These are phyloP conservation scores for Colletotrichum musae DNA, from an alignment of 2,329 filamentous ascomycete genomes.

Conservation along the genomic window DNA sequence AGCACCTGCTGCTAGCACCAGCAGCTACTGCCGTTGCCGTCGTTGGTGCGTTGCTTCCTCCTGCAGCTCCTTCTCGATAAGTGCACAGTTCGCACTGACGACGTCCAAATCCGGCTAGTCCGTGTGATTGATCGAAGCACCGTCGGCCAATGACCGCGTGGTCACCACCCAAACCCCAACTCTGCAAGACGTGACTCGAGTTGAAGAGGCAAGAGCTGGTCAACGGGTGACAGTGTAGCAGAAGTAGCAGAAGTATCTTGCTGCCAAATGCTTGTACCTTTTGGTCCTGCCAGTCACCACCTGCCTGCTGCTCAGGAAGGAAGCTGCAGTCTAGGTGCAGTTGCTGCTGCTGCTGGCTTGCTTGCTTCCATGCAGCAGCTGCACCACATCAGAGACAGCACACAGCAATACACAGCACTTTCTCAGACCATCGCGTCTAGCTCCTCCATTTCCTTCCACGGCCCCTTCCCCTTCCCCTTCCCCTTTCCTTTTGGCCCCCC, in stretches of 20 bases:
- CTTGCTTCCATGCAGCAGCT: no score
- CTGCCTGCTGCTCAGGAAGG: no score
- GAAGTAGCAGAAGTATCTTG: no score
- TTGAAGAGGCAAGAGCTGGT: constrained; percentile 1
- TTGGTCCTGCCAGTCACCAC: no score
- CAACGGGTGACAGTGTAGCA: no score
- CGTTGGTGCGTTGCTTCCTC: constrained; percentile 1
- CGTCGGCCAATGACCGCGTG: constrained; percentile 22
- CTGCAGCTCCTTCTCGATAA: not conserved
- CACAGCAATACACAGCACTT: not conserved
- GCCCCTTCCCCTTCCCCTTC: constrained; percentile 14
- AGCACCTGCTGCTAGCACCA: not conserved
- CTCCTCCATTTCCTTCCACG: constrained; percentile 6
- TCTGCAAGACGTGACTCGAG: constrained; percentile 32
- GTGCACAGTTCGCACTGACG: not conserved
- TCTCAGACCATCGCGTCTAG: no score
- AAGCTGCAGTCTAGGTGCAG: no score
- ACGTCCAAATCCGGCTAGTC: constrained; percentile 19
- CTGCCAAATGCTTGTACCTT: no score
- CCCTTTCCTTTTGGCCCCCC: constrained; percentile 6
- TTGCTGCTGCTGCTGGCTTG: no score
- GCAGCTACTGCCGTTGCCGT: constrained; percentile 3
- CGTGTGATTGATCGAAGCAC: constrained; percentile 25
- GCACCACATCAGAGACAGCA: not conserved
- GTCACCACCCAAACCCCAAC: not conserved